Base-by-base conservation (phyloP, 768 basidiomycete genomes). In the Boletus rubropictus region DNA sequence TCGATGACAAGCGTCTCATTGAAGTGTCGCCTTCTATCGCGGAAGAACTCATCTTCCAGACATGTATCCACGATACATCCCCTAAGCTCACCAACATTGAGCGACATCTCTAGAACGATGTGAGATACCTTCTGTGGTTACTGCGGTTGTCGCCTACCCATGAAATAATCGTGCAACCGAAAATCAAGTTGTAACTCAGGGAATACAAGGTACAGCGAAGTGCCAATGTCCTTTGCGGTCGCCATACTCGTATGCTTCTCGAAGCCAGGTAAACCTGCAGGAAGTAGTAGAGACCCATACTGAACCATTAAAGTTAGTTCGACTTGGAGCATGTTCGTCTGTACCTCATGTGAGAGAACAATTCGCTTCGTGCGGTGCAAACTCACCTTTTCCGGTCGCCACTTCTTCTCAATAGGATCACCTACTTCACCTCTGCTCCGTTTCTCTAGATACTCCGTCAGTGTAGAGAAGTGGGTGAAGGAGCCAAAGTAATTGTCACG, bases 401-500 rank as follows among this genome's bases (percentile, higher is more conserved):
- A 90, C 58, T 89, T 92, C 48, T 78, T 70, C 43, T 77, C 69
- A 1, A 95, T 73, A 0, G 89, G 90, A 66, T 97, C 94, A 5
- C 93, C 94, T 12, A 83, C 71, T 10, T 80, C 77, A 1, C 77
- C 54, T 42, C 70, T 72, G 36, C 69, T 73, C 34, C 81, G 76
- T 58, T 82, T 86, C 44, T 84, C 78, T 38, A 91, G 70, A 62
- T 91, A 95, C 69, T 98, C 95, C 18, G 76, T 78, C 34, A 91
- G 72, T 1, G 90, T 96, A 3, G 84, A 83, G 57, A 94, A 97
- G 55, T 95, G 88, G 2, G 92, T 96, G 66, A 96, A 98, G 5
- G 80, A 76, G 10, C 95, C 95, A 41, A 97, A 81, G 66, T 98
- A 98, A 66, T 97, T 97, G 59, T 95, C 91, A 38, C 86, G 82